Conservation (phyloP, 2,329 filamentous ascomycete genomes). For the Lasiodiplodia citricola region DNA sequence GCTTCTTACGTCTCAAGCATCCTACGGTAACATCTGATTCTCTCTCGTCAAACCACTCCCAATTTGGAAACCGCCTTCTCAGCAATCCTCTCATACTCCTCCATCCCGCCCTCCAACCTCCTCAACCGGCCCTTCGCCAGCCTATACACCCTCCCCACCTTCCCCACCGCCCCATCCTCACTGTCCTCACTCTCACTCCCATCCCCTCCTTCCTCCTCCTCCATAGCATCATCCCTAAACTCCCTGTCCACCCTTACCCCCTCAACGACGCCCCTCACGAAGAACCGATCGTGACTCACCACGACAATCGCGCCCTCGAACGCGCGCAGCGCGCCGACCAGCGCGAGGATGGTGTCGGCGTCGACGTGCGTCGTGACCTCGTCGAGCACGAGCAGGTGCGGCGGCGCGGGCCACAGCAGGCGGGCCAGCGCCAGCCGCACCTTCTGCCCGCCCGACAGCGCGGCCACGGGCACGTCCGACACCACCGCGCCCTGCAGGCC, state of each 20-base stretch:
- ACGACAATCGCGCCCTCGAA: conserved; percentile 79
- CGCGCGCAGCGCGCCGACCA: conserved; percentile 67
- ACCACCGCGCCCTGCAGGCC: conserved; percentile 73
- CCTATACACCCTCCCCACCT: conserved; percentile 45
- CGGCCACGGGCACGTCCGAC: conserved; percentile 73
- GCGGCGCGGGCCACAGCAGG: conserved; percentile 66
- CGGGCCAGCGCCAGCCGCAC: conserved; percentile 69
- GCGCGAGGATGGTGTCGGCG: conserved; percentile 76
- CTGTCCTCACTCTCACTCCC: conserved; percentile 54
- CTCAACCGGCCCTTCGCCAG: conserved; percentile 41
- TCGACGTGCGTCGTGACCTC: conserved; percentile 87
- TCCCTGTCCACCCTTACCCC: conserved; percentile 51
- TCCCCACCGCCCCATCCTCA: conserved; percentile 54
- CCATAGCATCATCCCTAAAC: conserved; percentile 67
- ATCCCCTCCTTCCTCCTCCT: conserved; percentile 53
- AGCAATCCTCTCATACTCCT: conserved; percentile 45
- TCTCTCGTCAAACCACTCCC: conserved; percentile 26
- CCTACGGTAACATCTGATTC: no score
- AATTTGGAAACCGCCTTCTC: conserved; percentile 37
- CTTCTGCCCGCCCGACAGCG: conserved; percentile 79
- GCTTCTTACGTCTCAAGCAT: not conserved
- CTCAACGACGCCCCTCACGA: conserved; percentile 74
- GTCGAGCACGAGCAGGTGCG: conserved; percentile 77
- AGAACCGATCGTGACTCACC: conserved; percentile 83
- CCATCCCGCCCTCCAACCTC: conserved; percentile 45